Base-by-base conservation (phyloP, 73 alveolate genomes). In the Paramecium sexaurelia region DNA sequence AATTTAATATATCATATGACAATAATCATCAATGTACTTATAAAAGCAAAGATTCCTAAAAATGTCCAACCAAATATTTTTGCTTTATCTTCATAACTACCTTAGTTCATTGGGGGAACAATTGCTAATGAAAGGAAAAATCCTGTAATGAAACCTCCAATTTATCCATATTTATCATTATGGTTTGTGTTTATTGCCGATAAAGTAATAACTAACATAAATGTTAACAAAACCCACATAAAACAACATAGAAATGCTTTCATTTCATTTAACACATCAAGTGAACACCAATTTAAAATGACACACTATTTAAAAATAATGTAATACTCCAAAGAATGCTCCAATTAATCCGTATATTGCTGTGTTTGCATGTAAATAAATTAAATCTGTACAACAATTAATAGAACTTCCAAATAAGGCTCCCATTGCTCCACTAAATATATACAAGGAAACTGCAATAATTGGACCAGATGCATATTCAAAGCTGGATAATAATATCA, bases 31-130 rank as follows among this genome's bases (percentile, higher is more conserved):
- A 61, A 32, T 26, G 83, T 32, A 32, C 45, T 61, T 17, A 61
- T 26, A 20, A 61, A 19, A 61, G 86, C 86, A 35, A 71, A 71
- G 32, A 71, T 71, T 35, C 86, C 56, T 36, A 71, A 17, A 43
- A 78, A 78, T 22, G 90, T 78, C 90, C 90, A 78, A 10, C 90
- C 90, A 78, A 78, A 78, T 22, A 78, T 41, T 41, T 20, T 22
- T 1, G 73, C 90, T 78, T 78, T 78, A 24, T 78, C 47, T 78
- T 78, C 90, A 78, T 39, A 78, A 24, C 75, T 20, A 6, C 55
- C 90, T 24, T 20, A 29, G 7, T 78, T 37, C 73, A 78, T 78
- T 9, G 90, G 90, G 2, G 40, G 20, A 9, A 40, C 90, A 37
- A 78, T 78, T 3, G 90, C 90, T 11, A 39, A 40, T 20, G 68